Percentiles rank a stretch among this genome's conserved stretches.
Evolutionary conservation across 2,329 filamentous ascomycete species (phyloP).

Genomic region (Rhytidhysteron rufulum): DNA sequence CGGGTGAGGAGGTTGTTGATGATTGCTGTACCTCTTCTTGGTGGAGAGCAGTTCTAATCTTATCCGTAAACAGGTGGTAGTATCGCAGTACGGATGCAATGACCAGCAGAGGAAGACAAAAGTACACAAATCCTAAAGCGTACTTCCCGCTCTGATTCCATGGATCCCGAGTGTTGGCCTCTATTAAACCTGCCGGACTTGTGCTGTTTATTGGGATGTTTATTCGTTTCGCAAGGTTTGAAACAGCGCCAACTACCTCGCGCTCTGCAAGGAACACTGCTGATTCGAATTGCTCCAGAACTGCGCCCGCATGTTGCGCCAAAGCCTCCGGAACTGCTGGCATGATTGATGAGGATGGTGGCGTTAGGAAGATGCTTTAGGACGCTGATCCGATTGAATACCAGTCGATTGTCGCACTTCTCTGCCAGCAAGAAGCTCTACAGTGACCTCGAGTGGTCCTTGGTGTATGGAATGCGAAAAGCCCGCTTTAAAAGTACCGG

Average conservation of each 20-base stretch:
- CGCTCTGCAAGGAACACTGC: conserved; percentile 25
- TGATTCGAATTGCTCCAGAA: conserved; percentile 25
- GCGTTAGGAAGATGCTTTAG: conserved; percentile 10
- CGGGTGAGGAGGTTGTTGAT: conserved; percentile 53
- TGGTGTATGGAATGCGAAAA: conserved; percentile 9
- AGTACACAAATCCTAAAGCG: conserved; percentile 83
- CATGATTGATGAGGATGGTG: conserved; percentile 17
- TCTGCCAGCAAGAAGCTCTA: conserved; percentile 32
- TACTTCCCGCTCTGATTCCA: conserved; percentile 83
- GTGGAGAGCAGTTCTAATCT: conserved; percentile 83
- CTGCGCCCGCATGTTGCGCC: conserved; percentile 22
- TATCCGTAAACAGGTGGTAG: conserved; percentile 91
- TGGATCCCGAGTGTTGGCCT: conserved; percentile 63
- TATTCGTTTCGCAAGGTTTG: conserved; percentile 43
- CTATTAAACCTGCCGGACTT: conserved; percentile 53
- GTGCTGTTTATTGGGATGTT: conserved; percentile 54
- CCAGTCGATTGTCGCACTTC: conserved; percentile 20
- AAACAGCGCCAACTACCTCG: conserved; percentile 21
- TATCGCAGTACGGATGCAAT: conserved; percentile 66
- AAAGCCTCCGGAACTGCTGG: conserved; percentile 29
- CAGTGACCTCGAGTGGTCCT: conserved; percentile 14
- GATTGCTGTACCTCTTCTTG: conserved; percentile 74
- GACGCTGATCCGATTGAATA: conserved; percentile 8
- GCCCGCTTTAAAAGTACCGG: conserved; percentile 6
- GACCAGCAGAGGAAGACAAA: conserved; percentile 68